These are phyloP conservation scores for Jaltomata sinuosa DNA, from an alignment of 257 asterid species.

Conservation along the genomic window DNA sequence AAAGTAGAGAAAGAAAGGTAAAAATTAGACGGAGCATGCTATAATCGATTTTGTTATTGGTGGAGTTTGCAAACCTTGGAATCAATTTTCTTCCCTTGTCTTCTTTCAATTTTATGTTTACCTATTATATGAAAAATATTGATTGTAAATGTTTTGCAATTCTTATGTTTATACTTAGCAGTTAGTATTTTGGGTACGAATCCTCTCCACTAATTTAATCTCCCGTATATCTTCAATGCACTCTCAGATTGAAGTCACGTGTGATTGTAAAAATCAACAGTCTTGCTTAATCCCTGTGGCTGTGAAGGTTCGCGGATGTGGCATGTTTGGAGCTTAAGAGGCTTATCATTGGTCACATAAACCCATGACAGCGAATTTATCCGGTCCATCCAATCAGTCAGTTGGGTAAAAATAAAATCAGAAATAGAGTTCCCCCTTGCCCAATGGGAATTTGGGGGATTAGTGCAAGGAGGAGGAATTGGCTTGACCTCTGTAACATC, in stretches of 20 bases:
- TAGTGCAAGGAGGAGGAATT: constrained; percentile 10
- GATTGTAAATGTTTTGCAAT: no score
- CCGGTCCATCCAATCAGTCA: not conserved
- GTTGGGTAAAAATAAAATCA: not conserved
- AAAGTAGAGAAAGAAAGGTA: no score
- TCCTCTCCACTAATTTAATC: not conserved
- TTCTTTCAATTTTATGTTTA: no score
- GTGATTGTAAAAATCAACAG: not conserved
- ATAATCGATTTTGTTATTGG: no score
- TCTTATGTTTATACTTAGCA: no score
- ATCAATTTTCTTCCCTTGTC: no score
- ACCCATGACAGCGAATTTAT: not conserved
- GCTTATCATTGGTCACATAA: not conserved
- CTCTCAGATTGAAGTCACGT: not conserved
- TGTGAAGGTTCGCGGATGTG: not conserved
- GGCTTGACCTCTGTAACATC: constrained; percentile 17
- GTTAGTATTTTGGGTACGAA: no score
- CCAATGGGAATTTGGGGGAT: constrained; percentile 36
- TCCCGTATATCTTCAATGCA: not conserved
- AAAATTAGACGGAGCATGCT: no score
- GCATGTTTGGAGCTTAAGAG: not conserved
- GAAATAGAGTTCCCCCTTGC: not conserved
- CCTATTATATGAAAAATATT: no score
- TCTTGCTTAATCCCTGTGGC: not conserved
- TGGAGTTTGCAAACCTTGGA: no score